Base-by-base conservation (phyloP, 2,329 filamentous ascomycete species). In the Talaromyces sp. region DNA sequence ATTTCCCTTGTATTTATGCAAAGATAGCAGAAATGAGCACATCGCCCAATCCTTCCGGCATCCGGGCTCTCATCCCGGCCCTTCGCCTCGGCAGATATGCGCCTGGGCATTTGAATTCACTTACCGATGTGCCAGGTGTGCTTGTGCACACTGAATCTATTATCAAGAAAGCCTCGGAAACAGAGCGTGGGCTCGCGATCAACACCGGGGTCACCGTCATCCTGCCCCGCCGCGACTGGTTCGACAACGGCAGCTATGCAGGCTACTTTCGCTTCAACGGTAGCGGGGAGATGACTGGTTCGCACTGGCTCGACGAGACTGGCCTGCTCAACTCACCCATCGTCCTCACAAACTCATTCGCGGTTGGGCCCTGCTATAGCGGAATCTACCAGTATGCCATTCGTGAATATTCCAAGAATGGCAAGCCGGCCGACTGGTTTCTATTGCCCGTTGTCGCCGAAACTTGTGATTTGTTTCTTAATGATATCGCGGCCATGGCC, bases 211-310 rank as follows among this genome's bases (percentile, higher is more conserved):
- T 61, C n/a, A 61, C 60, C 16, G 36, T 44, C 6, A 58, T 61
- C 8, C 60, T 61, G 12, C 60, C 60, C 4, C 60, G 60, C 23
- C 56, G 60, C 5, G 56, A 61, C 36, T 61, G 60, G 60, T 61
- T 61, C 36, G n/a, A 61, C 16, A 42, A 58, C 31, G 60, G 33
- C 16, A 57, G 60, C 34, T 61, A 61, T n/a, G 60, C 60, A 14
- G 56, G 60, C 2, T 61, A 61, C n/a, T 61, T 61, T 14, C 60
- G 60, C 3, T 61, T 61, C 40, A 61, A 61, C 28, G 60, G 60
- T 7, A 47, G 33, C 31, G 60, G 60, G 16, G 60, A 61, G 16
- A 61, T 61, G 60, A 61, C 60, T 5, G 60, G 60, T 8, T 58
- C 60, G 1, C 60, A 61, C 31, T 61, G 60, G 60, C 47, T 61